phyloP scores from a whole-genome alignment of 2,329 filamentous ascomycete species.

The Rutstroemia sp. region DNA sequence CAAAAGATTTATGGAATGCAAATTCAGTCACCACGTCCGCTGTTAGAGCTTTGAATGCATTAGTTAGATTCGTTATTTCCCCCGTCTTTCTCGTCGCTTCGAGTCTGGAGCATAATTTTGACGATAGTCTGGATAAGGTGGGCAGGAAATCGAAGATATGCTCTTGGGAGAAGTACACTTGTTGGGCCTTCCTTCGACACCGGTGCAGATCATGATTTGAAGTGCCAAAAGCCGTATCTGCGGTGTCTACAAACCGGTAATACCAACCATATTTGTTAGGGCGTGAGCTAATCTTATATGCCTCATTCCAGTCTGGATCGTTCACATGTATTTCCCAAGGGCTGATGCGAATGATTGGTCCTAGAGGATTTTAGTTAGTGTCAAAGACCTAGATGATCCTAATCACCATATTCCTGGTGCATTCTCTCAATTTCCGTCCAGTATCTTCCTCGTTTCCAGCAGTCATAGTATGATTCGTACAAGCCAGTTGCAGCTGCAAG shows the following conservation, averaged over 20 bases:
- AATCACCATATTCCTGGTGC: conserved; percentile 18
- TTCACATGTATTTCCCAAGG: conserved; percentile 35
- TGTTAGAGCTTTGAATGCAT: conserved; percentile 14
- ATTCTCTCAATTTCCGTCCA: conserved; percentile 13
- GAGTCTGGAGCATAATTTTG: neutral
- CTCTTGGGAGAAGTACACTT: neutral
- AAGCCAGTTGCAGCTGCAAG: conserved; percentile 17
- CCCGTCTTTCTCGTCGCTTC: conserved; percentile 7
- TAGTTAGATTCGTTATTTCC: conserved; percentile 12
- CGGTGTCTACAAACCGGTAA: conserved; percentile 1
- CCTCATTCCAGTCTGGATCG: conserved; percentile 32
- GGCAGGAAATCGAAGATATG: neutral
- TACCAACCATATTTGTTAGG: conserved; percentile 11
- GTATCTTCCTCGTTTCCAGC: conserved; percentile 10
- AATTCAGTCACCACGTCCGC: conserved; percentile 16
- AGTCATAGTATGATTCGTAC: conserved; percentile 17
- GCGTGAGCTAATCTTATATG: conserved; percentile 29
- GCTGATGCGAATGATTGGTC: conserved; percentile 31
- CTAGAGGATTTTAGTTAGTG: conserved; percentile 4
- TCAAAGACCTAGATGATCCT: neutral
- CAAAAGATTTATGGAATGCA: conserved; percentile 11
- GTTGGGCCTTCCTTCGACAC: conserved; percentile 11
- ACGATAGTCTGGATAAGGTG: neutral
- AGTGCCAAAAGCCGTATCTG: conserved; percentile 11
- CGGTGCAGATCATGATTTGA: conserved; percentile 16